These are phyloP conservation scores for Annona cherimola DNA, from an alignment of 164 flowering plant species.

Conservation along the genomic window DNA sequence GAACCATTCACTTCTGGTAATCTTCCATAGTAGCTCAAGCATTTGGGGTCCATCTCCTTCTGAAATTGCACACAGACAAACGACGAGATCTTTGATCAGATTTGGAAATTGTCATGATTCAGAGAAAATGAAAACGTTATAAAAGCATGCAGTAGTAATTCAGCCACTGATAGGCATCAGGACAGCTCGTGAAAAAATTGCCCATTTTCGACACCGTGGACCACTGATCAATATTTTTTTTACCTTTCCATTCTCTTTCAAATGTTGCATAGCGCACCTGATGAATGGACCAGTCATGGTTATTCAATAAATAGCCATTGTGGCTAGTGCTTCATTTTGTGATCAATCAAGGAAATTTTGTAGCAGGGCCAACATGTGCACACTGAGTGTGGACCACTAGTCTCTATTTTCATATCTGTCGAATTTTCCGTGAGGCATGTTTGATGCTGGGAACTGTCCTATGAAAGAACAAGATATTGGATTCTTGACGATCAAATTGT, in stretches of 20 bases:
- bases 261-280: not conserved
- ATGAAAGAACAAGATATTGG: too few relatives aligned
- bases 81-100: not conserved
- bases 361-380: too few relatives aligned
- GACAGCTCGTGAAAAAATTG: not conserved
- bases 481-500: too few relatives aligned
- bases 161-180: not conserved
- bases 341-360: too few relatives aligned
- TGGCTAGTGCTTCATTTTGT: not conserved
- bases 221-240: not conserved
- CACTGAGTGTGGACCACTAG: too few relatives aligned
- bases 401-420: too few relatives aligned
- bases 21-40: constrained; percentile 47
- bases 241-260: not conserved
- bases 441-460: too few relatives aligned
- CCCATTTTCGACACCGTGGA: not conserved
- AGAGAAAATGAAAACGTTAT: not conserved
- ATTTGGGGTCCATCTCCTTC: constrained; percentile 55
- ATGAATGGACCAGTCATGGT: not conserved
- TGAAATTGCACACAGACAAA: constrained; percentile 1
- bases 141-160: not conserved
- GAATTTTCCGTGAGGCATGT: too few relatives aligned
- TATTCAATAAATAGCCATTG: not conserved
- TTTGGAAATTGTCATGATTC: too few relatives aligned
- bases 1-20: constrained; percentile 54